A percentile compares a stretch with the other conserved stretches of the same genome.
These are phyloP conservation scores for Penicillium canescens DNA, from an alignment of 495 filamentous ascomycete genomes.

Conservation along the genomic window DNA sequence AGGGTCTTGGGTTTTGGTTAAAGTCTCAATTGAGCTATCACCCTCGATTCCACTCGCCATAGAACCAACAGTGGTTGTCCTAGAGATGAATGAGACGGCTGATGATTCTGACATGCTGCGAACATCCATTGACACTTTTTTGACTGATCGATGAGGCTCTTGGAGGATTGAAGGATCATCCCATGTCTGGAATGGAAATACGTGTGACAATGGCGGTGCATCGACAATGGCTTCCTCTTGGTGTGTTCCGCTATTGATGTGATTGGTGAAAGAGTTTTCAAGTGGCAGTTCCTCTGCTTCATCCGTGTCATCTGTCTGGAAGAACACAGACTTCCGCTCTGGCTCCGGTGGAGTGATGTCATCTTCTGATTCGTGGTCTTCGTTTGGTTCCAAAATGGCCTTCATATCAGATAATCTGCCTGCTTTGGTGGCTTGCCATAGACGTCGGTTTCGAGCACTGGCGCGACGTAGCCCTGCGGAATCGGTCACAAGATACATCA, in stretches of 20 bases:
- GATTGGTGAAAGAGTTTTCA: constrained; percentile 23
- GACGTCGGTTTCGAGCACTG: constrained; percentile 77
- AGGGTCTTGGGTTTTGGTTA: constrained; percentile 78
- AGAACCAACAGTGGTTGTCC: constrained; percentile 74
- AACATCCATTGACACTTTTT: constrained; percentile 85
- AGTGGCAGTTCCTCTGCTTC: constrained; percentile 30
- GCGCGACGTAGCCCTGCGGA: constrained; percentile 78
- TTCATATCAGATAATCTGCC: constrained; percentile 75
- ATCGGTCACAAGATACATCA: constrained; percentile 85
- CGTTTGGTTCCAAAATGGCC: constrained; percentile 73
- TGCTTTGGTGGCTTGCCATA: constrained; percentile 83
- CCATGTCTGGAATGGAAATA: constrained; percentile 82
- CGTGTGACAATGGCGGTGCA: constrained; percentile 72
- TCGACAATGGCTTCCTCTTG: constrained; percentile 42
- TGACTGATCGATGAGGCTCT: constrained; percentile 49
- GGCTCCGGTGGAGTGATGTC: constrained; percentile 39
- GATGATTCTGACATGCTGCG: constrained; percentile 86
- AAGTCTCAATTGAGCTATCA: constrained; percentile 78
- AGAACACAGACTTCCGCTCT: constrained; percentile 40
- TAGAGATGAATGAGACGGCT: constrained; percentile 71
- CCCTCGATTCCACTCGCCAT: constrained; percentile 73
- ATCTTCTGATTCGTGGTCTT: constrained; percentile 45
- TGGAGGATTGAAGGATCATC: constrained; percentile 42
- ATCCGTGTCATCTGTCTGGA: constrained; percentile 42
- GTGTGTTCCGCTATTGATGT: constrained; percentile 22